Percentiles rank a stretch among this genome's conserved stretches.
These are phyloP conservation scores for Ophiocordyceps unilateralis DNA, from an alignment of 2,329 filamentous ascomycete genomes.

Conservation along the genomic window DNA sequence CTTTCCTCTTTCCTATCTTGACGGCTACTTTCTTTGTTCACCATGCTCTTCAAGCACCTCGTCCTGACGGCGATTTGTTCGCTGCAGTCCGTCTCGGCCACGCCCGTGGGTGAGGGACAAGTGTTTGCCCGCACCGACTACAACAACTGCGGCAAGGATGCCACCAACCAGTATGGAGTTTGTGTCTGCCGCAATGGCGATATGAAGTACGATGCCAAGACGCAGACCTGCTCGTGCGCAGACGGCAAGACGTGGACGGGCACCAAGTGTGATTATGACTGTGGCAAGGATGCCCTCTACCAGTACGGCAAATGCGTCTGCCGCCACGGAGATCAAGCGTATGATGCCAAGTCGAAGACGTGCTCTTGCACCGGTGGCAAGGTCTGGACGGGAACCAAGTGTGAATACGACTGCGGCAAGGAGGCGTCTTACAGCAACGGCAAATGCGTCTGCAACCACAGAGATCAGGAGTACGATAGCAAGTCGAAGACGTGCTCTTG, in stretches of 20 bases:
- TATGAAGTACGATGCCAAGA: background rate
- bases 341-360: background rate
- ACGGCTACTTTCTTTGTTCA: background rate
- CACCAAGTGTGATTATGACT: conserved; percentile 1
- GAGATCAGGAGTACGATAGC: conserved; percentile 1
- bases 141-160: conserved; percentile 2
- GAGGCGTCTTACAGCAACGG: background rate
- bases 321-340: background rate
- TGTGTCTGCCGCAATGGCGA: conserved; percentile 1
- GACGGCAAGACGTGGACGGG: conserved; percentile 1
- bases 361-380: background rate
- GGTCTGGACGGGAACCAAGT: background rate
- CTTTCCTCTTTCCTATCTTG: background rate
- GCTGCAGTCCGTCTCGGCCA: background rate
- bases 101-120: background rate
- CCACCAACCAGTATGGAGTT: background rate
- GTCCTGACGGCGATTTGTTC: background rate
- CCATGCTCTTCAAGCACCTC: conserved; percentile 1
- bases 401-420: conserved; percentile 1
- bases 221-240: conserved; percentile 2
- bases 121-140: background rate
- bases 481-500: conserved; percentile 1
- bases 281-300: conserved; percentile 3
- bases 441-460: conserved; percentile 2
- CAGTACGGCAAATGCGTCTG: background rate